Evolutionary conservation across 495 filamentous ascomycete genomes (phyloP), one percentile per base, ranked within the genome.

Genomic region (Penicillium malachiteum): DNA sequence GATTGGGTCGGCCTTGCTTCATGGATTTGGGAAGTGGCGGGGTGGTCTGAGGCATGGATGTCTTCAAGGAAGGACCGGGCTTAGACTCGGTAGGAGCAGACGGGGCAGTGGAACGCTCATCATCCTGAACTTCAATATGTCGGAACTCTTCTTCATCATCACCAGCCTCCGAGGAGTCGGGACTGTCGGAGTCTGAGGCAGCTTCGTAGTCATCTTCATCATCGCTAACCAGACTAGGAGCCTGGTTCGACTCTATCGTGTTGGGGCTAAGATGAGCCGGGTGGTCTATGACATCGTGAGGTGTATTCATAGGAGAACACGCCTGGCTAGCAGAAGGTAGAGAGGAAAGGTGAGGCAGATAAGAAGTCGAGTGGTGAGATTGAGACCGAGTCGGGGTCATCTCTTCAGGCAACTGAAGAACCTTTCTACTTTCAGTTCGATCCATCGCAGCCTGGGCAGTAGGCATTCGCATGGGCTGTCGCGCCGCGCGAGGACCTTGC

Each of bases 181-280:
- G 69, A 14, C 74, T 77, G 33, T 81, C 78, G 1, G 76, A 80
- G 39, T 77, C 79, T 7, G 74, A 80, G 4, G 75, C 76, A 8
- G 72, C 79, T 47, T 78, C 81, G 55, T 85, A 86, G 61, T 91
- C 89, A 61, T 88, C 86, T 50, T 84, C 88, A 65, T 92, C 87
- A 68, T 96, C 92, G 72, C 89, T 92, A 58, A 96, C 89, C 50
- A 96, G 75, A 40, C 90, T 93, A 11, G 92, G 92, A 10, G 89
- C 88, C 40, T 80, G 79, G 67, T 93, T 92, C 62, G 89, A 89
- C 34, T 89, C 83, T 32, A 87, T 74, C 6, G 90, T 91, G 57
- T 90, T 83, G 7, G 92, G 91, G 62, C 88, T 93, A 35, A 94
- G 74, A 48, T 91, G 87, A 10, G 79, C 60, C 33, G 64, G 44